Evolutionary conservation across 768 basidiomycete species (phyloP).

Genomic region (Mycena crocata): DNA sequence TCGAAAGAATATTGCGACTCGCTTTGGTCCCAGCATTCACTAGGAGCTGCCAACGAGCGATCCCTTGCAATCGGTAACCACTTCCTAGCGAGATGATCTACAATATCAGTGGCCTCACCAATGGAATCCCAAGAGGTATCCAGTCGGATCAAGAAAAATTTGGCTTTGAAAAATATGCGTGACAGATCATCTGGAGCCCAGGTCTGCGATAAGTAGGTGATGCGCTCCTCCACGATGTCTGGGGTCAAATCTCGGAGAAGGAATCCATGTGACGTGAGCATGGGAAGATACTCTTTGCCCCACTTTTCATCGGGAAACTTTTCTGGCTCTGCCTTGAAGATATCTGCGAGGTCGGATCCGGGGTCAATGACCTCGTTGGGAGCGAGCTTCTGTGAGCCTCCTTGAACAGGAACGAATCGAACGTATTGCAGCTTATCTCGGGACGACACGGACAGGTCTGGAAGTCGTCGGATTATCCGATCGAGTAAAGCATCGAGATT

Average conservation of each 20-base stretch:
- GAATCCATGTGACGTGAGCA: constrained; percentile 11
- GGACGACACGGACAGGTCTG: constrained; percentile 12
- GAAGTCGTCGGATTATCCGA: constrained; percentile 28
- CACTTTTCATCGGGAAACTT: constrained; percentile 28
- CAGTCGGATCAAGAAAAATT: constrained; percentile 16
- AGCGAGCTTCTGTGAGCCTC: background rate
- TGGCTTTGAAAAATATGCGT: constrained; percentile 16
- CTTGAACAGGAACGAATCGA: constrained; percentile 22
- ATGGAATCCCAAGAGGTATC: constrained; percentile 11
- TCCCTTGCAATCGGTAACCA: constrained; percentile 23
- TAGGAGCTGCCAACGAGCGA: constrained; percentile 1
- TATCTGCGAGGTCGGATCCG: constrained; percentile 20
- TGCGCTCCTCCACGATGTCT: constrained; percentile 22
- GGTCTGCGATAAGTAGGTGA: constrained; percentile 1
- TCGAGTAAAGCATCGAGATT: constrained; percentile 26
- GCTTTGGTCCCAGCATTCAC: constrained; percentile 7
- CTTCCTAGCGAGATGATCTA: background rate
- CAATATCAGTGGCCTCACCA: background rate
- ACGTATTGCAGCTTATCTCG: constrained; percentile 17
- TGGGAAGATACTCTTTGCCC: background rate
- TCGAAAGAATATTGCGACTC: constrained; percentile 18
- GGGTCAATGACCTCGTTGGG: constrained; percentile 33
- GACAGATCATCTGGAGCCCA: constrained; percentile 2
- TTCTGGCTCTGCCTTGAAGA: constrained; percentile 26
- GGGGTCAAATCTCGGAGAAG: constrained; percentile 8